These are phyloP conservation scores for Monosporozyma yasuniensis DNA, from an alignment of 805 yeast species.

Conservation along the genomic window DNA sequence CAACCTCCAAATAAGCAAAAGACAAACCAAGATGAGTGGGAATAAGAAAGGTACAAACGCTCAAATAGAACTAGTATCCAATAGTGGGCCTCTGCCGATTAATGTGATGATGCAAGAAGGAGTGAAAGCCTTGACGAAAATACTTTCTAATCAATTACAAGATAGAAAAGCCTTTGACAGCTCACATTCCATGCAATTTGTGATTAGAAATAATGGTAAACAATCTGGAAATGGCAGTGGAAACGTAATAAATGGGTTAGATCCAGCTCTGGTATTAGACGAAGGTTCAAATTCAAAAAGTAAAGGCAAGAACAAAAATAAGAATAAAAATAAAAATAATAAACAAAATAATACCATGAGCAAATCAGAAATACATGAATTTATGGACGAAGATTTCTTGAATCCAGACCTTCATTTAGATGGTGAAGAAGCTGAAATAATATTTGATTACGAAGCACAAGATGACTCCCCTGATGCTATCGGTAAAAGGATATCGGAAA, in stretches of 20 bases:
- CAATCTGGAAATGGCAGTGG: not conserved
- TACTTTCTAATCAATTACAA: slow-evolving; percentile 23
- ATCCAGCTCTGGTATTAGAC: not conserved
- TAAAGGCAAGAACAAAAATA: not conserved
- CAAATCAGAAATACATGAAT: slow-evolving; percentile 4
- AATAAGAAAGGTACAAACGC: slow-evolving; percentile 3
- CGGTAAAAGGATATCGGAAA: slow-evolving; percentile 22
- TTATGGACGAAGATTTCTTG: slow-evolving; percentile 11
- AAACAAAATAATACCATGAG: not conserved
- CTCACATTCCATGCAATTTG: slow-evolving; percentile 19
- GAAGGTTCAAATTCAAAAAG: slow-evolving; percentile 1
- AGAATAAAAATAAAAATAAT: not conserved
- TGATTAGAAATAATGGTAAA: slow-evolving; percentile 12
- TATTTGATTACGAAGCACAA: slow-evolving; percentile 26
- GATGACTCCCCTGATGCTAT: slow-evolving; percentile 21
- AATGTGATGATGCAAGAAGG: slow-evolving; percentile 31
- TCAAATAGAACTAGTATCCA: slow-evolving; percentile 20
- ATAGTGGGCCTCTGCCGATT: slow-evolving; percentile 25
- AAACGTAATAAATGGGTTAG: not conserved
- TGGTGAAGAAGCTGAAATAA: slow-evolving; percentile 24
- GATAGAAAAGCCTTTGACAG: slow-evolving; percentile 16
- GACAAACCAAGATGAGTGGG: not conserved
- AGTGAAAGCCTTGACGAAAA: slow-evolving; percentile 26
- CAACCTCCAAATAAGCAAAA: not conserved
- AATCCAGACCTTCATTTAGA: slow-evolving; percentile 22